Conservation (phyloP, 768 basidiomycete species). For the Butyriboletus loyo region DNA sequence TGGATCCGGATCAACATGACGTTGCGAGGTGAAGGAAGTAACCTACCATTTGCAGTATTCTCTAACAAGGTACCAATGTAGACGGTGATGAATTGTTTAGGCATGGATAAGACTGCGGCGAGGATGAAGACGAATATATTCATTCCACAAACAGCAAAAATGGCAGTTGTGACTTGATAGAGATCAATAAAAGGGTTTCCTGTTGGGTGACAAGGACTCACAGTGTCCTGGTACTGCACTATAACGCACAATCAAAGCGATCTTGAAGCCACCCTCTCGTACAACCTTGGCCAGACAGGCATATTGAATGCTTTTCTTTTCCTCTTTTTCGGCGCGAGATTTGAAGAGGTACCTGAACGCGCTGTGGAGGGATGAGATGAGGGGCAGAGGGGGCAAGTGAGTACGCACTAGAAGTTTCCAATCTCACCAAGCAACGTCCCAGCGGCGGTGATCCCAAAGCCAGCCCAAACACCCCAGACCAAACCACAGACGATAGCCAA, state of each 20-base stretch:
- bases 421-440: slow-evolving; percentile 85
- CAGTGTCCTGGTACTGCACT: slow-evolving; percentile 88
- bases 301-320: slow-evolving; percentile 54
- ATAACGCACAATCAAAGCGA: slow-evolving; percentile 71
- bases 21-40: background rate
- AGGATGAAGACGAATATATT: slow-evolving; percentile 69
- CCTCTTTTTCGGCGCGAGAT: slow-evolving; percentile 71
- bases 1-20: slow-evolving; percentile 7
- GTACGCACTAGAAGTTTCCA: slow-evolving; percentile 78
- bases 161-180: slow-evolving; percentile 72
- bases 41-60: slow-evolving; percentile 34
- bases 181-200: background rate
- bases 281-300: slow-evolving; percentile 66
- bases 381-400: background rate
- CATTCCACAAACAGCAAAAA: slow-evolving; percentile 91
- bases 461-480: slow-evolving; percentile 86
- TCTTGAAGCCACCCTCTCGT: slow-evolving; percentile 84
- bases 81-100: slow-evolving; percentile 90
- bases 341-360: slow-evolving; percentile 82
- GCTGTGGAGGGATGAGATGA: slow-evolving; percentile 36
- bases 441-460: slow-evolving; percentile 82
- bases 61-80: slow-evolving; percentile 85
- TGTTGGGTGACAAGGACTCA: slow-evolving; percentile 34
- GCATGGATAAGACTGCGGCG: slow-evolving; percentile 79
- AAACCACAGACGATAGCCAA: slow-evolving; percentile 84